phyloP scores from a whole-genome alignment of 768 basidiomycete species.

The Omphalotus guepiniiformis region DNA sequence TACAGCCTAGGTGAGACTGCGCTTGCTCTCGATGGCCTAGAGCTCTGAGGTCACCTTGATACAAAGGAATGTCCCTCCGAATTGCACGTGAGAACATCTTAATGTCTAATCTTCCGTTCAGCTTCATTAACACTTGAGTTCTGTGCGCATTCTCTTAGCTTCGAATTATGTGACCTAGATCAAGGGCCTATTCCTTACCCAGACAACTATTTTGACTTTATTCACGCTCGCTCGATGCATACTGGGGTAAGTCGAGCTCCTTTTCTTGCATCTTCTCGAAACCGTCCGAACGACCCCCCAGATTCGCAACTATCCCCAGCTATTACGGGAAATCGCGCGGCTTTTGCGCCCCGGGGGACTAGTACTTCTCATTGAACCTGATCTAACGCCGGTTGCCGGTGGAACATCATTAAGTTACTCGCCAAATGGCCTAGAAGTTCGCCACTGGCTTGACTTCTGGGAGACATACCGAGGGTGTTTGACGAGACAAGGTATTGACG shows the following conservation, averaged over 20 bases:
- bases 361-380: conserved; percentile 61
- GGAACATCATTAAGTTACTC: conserved; percentile 21
- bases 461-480: conserved; percentile 57
- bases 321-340: conserved; percentile 58
- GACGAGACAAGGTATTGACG: conserved; percentile 47
- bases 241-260: conserved; percentile 47
- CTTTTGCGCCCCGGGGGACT: conserved; percentile 69
- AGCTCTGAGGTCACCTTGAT: conserved; percentile 3
- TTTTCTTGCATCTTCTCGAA: no score
- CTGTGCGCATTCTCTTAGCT: conserved; percentile 47
- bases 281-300: conserved; percentile 27
- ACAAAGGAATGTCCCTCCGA: conserved; percentile 57
- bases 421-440: conserved; percentile 33
- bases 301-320: conserved; percentile 60
- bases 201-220: conserved; percentile 58
- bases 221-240: conserved; percentile 68
- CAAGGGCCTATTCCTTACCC: conserved; percentile 58
- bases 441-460: conserved; percentile 64
- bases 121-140: background rate
- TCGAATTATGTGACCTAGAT: conserved; percentile 69
- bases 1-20: conserved; percentile 56
- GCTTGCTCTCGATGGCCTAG: background rate
- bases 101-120: conserved; percentile 7
- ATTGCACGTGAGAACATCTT: conserved; percentile 59
- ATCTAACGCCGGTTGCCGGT: conserved; percentile 47